Evolutionary conservation across 208 protist species (phyloP).

Genomic region (Trypanosoma scelopori): DNA sequence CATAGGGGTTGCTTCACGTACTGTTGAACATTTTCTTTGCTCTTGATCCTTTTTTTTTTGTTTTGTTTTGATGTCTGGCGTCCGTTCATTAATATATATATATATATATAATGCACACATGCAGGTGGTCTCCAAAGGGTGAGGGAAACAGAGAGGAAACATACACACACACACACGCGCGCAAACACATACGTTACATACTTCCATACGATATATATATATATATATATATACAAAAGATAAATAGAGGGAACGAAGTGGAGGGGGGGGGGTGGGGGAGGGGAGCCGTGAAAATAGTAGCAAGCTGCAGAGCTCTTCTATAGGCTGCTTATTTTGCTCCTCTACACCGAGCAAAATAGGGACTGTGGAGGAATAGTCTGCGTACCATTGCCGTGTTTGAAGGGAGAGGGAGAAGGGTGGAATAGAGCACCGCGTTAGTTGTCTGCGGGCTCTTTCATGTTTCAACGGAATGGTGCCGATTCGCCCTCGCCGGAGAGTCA

Average conservation of each 20-base stretch:
- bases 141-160: not conserved
- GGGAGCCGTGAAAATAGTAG: too few relatives aligned
- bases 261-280: not conserved
- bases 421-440: too few relatives aligned
- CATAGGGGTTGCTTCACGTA: too few relatives aligned
- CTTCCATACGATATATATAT: too few relatives aligned
- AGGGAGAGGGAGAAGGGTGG: not conserved
- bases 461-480: conserved; percentile 8
- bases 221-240: not conserved
- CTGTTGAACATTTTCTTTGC: too few relatives aligned
- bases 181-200: too few relatives aligned
- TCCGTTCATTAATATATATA: not conserved
- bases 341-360: not conserved
- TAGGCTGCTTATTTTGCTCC: not conserved
- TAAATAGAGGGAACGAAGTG: not conserved
- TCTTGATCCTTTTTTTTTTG: conserved; percentile 16
- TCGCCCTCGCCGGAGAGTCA: conserved; percentile 33
- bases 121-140: too few relatives aligned
- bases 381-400: not conserved
- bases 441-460: conserved; percentile 5
- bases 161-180: too few relatives aligned
- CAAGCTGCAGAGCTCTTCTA: not conserved
- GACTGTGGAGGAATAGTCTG: not conserved
- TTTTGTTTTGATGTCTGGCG: not conserved
- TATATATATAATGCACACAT: not conserved